phyloP scores from a whole-genome alignment of 2,329 filamentous ascomycete genomes.

The Ambrosiella xylebori region DNA sequence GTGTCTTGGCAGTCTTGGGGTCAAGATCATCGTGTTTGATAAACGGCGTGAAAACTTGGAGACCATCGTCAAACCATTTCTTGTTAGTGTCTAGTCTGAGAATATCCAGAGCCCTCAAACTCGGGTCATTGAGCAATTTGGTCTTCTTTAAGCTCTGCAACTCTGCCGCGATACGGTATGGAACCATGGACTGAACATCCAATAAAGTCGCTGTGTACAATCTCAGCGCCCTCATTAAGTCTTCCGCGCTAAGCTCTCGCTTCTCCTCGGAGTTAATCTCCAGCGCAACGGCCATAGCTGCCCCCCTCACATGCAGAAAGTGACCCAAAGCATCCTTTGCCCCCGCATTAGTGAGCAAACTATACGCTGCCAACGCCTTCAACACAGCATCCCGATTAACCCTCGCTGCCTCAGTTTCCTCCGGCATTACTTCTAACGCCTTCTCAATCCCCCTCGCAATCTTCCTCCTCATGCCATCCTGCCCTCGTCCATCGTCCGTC shows the following conservation, averaged over 20 bases:
- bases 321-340: conserved; percentile 62
- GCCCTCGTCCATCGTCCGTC: conserved; percentile 38
- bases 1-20: conserved; percentile 39
- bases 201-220: conserved; percentile 63
- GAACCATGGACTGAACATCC: conserved; percentile 60
- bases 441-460: conserved; percentile 53
- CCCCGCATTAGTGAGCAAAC: conserved; percentile 63
- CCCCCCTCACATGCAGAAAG: conserved; percentile 56
- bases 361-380: conserved; percentile 65
- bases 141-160: conserved; percentile 50
- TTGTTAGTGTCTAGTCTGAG: conserved; percentile 62
- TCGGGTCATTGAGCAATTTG: conserved; percentile 53
- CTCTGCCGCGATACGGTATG: conserved; percentile 51
- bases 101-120: conserved; percentile 48
- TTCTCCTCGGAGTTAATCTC: conserved; percentile 27
- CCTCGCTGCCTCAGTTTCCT: conserved; percentile 13
- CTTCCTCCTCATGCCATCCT: conserved; percentile 44
- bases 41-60: conserved; percentile 72
- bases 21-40: conserved; percentile 65
- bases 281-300: conserved; percentile 48
- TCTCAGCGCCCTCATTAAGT: conserved; percentile 47
- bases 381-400: conserved; percentile 37
- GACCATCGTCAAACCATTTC: conserved; percentile 66
- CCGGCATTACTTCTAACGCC: conserved; percentile 46
- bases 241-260: conserved; percentile 23